phyloP scores from a whole-genome alignment of 1,284 basidiomycete genomes.

The Austroboletus niveus region DNA sequence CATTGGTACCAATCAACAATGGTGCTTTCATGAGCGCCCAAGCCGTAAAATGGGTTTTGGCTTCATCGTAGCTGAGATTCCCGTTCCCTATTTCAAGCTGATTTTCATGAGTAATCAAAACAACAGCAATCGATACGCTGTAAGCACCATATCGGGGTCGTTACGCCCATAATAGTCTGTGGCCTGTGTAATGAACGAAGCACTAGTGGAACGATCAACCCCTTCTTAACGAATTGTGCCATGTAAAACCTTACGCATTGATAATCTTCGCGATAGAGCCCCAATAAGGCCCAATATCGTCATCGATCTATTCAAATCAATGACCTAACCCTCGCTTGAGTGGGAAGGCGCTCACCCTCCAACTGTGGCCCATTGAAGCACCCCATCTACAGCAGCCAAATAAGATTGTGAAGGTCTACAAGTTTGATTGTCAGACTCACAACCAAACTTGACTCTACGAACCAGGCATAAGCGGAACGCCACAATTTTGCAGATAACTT shows the following conservation, averaged over 20 bases:
- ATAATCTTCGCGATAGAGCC: conserved; percentile 38
- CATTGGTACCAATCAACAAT: conserved; percentile 42
- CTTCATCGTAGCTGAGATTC: conserved; percentile 40
- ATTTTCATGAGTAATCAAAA: conserved; percentile 8
- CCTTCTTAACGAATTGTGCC: neutral
- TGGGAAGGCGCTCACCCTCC: conserved; percentile 41
- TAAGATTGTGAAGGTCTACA: neutral
- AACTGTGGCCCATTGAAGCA: conserved; percentile 42
- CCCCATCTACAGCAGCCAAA: conserved; percentile 15
- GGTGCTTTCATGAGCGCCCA: conserved; percentile 51
- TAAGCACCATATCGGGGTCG: conserved; percentile 44
- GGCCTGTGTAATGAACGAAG: conserved; percentile 43
- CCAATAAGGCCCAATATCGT: conserved; percentile 33
- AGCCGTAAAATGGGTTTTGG: conserved; percentile 46
- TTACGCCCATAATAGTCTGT: conserved; percentile 45
- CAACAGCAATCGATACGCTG: neutral
- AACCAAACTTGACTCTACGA: conserved; percentile 56
- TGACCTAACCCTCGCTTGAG: neutral
- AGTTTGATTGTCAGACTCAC: conserved; percentile 39
- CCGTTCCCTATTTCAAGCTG: conserved; percentile 49
- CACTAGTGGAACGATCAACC: conserved; percentile 25
- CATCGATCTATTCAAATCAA: conserved; percentile 13
- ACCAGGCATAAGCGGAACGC: conserved; percentile 2
- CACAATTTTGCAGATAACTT: neutral
- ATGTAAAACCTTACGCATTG: conserved; percentile 28